phyloP scores from a whole-genome alignment of 163 green algal species.

The Volvox carteri region DNA sequence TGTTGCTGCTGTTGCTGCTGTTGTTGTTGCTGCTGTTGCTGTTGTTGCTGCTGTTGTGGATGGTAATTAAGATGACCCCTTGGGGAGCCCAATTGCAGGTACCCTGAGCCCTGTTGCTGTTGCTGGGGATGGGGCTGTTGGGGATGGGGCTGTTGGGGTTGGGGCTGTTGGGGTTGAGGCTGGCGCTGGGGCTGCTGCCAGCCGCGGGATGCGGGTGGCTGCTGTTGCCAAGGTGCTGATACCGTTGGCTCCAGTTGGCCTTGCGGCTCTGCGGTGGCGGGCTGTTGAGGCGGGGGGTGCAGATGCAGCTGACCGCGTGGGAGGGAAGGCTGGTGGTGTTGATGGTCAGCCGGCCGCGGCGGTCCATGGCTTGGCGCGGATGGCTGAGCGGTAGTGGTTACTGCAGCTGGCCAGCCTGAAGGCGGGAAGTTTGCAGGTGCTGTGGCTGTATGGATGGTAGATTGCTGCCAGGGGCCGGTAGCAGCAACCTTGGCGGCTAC shows the following conservation, averaged over 20 bases:
- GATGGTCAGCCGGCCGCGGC: not conserved
- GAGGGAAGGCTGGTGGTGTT: not conserved
- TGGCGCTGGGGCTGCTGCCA: not conserved
- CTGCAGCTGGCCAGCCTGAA: not conserved
- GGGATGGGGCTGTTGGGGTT: not conserved
- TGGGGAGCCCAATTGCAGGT: not conserved
- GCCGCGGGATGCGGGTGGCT: not conserved
- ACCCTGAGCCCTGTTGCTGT: not conserved
- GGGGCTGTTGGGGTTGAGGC: not conserved
- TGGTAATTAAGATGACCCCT: no score
- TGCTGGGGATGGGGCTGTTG: not conserved
- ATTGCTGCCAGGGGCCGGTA: not conserved
- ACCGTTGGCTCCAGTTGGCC: not conserved
- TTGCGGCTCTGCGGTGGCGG: not conserved
- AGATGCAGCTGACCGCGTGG: no score
- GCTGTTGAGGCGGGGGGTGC: not conserved
- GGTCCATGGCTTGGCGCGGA: not conserved
- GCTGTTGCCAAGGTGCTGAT: not conserved
- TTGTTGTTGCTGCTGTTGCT: constrained; percentile 3
- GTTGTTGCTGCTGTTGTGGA: not conserved
- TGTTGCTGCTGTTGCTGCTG: not conserved
- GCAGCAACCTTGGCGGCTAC: not conserved
- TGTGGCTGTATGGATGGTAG: not conserved
- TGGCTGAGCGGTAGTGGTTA: no score
- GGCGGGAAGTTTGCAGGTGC: not conserved